Evolutionary conservation across 2,329 filamentous ascomycete genomes (phyloP).

Genomic region (Tolypocladium cylindrosporum): DNA sequence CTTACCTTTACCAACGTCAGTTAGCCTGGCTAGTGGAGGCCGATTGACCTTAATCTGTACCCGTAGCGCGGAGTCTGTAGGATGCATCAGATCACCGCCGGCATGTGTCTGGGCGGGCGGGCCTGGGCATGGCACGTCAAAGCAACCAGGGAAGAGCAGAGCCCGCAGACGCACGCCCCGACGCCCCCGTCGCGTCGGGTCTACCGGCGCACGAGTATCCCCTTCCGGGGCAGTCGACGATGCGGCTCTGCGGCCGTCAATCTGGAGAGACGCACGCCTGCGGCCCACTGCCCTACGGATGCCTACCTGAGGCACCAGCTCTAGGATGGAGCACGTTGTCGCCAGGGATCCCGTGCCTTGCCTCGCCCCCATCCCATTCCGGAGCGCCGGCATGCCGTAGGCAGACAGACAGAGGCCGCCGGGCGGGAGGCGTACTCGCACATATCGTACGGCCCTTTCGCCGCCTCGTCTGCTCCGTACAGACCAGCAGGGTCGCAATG

Average conservation of each 20-base stretch:
- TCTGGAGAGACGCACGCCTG: not conserved
- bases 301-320: too few species aligned
- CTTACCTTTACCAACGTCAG: constrained; percentile 7
- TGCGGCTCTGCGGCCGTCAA: not conserved
- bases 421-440: not conserved
- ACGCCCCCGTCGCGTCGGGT: not conserved
- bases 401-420: not conserved
- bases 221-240: not conserved
- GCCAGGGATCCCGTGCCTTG: not conserved
- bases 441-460: not conserved
- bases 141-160: not conserved
- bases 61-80: not conserved
- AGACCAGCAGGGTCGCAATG: not conserved
- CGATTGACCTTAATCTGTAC: not conserved
- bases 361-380: not conserved
- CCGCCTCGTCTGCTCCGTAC: not conserved
- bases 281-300: not conserved
- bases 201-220: not conserved
- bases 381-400: not conserved
- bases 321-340: not conserved
- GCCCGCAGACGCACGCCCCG: not conserved
- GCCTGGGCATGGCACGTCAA: not conserved
- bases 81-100: not conserved
- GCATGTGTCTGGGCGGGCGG: not conserved
- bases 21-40: constrained; percentile 1